Evolutionary conservation across 805 yeast species (phyloP), one percentile per base, ranked within the genome.

Genomic region (Nakazawaea wickerhamii): DNA sequence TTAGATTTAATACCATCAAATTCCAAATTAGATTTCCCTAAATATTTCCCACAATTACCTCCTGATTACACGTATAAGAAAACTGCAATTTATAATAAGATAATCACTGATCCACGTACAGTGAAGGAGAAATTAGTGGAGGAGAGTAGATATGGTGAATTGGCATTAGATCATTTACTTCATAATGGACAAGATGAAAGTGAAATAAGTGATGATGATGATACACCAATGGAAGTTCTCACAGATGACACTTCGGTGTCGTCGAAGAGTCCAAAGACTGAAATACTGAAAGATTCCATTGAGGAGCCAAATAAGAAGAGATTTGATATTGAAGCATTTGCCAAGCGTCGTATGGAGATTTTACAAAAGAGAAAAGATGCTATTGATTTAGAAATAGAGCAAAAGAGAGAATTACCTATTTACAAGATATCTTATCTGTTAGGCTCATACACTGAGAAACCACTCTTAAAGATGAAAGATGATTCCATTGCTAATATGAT

Each of bases 31-130:
- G 64, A 64, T 37, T 55, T 58, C 4, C 76, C 77, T 46, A 71
- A 95, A 0, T 55, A 64, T 5, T 89, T 91, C 51, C 99, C 99
- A 0, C 78, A 79, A 10, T 69, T 91, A 22, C 99, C 99, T 1
- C 96, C 98, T 0, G 95, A 88, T 54, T 95, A 90, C 60, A 91
- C 98, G 0, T 91, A 84, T 58, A 79, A 77, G 59, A 75, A 80
- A 43, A 84, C 96, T 0, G 84, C 95, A 0, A 71, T 72, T 48
- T 89, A 68, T 57, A 71, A 80, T 43, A 67, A 76, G 19, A 68
- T 81, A 17, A 62, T 80, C 13, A 74, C 80, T 1, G 91, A 87
- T 54, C 86, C 90, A 47, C 77, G 82, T 49, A 67, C 74, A 44
- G 70, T 91, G 42, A 70, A 91, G 48, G 76, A 84, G 43, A 75